Percentiles rank a stretch among this genome's conserved stretches.
phyloP scores from a whole-genome alignment of 257 asterid species.

The Ehretia macrophylla region DNA sequence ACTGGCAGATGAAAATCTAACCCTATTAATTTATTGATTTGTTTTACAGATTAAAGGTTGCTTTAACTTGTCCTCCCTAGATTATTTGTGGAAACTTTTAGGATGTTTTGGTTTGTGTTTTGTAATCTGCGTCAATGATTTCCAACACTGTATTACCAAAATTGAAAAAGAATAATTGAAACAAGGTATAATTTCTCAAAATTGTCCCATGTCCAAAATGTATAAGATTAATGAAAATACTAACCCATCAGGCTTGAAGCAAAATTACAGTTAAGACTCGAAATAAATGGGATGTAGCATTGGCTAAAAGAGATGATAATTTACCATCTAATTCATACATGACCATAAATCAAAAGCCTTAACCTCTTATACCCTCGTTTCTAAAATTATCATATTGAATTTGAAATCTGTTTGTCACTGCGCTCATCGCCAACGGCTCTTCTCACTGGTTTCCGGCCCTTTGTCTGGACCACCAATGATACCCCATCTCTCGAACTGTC shows the following conservation, averaged over 20 bases:
- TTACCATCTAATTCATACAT: no score
- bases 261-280: neutral
- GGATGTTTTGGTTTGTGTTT: no score
- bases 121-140: no score
- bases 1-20: no score
- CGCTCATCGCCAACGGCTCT: conserved; percentile 12
- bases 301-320: no score
- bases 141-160: no score
- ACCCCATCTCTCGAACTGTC: conserved; percentile 84
- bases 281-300: no score
- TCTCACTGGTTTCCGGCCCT: conserved; percentile 62
- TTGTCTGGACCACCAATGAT: conserved; percentile 94
- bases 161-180: neutral
- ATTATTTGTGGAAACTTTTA: no score
- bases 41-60: no score
- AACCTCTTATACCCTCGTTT: conserved; percentile 5
- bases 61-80: no score
- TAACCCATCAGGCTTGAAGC: neutral
- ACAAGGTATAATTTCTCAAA: neutral
- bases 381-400: conserved; percentile 17
- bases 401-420: conserved; percentile 28
- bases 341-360: neutral
- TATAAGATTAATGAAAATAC: no score
- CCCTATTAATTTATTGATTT: no score
- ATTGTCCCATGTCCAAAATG: neutral